A percentile compares a stretch with the other conserved stretches of the same genome.
These are phyloP conservation scores for Xenoacremonium recifei DNA, from an alignment of 2,329 filamentous ascomycete species.

Conservation along the genomic window DNA sequence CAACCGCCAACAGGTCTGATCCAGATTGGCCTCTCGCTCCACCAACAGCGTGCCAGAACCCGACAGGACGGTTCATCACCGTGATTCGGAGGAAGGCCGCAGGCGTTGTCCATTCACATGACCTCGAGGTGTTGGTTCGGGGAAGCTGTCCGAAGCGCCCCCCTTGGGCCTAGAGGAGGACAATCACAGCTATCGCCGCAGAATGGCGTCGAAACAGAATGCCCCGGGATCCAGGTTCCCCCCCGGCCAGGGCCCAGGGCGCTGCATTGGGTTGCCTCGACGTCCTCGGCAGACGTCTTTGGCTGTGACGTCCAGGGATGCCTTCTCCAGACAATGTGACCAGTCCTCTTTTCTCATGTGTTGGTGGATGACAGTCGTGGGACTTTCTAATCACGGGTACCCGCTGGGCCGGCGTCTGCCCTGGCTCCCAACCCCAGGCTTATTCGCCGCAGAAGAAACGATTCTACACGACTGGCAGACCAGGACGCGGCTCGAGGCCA, in stretches of 20 bases:
- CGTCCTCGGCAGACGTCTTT: neutral
- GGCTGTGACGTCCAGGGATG: neutral
- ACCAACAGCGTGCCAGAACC: slow-evolving; percentile 14
- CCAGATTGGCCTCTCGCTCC: no score
- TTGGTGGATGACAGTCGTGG: neutral
- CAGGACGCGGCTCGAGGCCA: neutral
- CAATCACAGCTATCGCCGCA: neutral
- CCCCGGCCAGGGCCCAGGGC: neutral
- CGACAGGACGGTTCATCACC: slow-evolving; percentile 26
- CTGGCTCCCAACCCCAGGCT: neutral
- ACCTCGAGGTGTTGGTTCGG: slow-evolving; percentile 17
- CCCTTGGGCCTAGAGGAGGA: slow-evolving; percentile 6
- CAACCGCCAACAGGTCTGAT: no score
- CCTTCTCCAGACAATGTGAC: neutral
- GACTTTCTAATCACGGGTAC: neutral
- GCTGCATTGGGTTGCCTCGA: neutral
- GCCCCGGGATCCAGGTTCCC: neutral
- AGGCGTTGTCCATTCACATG: slow-evolving; percentile 26
- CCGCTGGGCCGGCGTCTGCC: neutral
- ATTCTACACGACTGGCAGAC: neutral
- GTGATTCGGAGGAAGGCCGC: slow-evolving; percentile 17
- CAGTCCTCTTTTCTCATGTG: neutral
- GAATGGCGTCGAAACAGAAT: neutral
- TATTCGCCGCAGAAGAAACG: neutral
- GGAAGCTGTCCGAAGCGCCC: slow-evolving; percentile 16